Evolutionary conservation across 306 rosid genomes (phyloP), one percentile per base, ranked within the genome.

Genomic region (Luffa acutangula): DNA sequence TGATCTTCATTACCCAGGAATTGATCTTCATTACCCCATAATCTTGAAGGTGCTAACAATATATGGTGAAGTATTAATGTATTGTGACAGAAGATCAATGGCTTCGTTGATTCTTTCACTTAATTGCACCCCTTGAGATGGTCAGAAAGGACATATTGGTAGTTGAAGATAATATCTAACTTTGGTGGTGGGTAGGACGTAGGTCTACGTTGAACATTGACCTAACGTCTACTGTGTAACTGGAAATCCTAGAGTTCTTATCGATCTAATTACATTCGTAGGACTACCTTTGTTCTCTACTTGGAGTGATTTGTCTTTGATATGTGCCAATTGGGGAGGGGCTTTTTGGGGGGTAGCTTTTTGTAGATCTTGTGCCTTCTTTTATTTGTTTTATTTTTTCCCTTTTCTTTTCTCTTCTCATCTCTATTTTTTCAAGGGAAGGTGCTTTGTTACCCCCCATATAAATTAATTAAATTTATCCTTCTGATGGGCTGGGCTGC

Each of bases 401-500:
- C 31, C 31, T 25, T 25, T 25, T 25, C 31, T 25, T 25, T 25
- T 25, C 31, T 25, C 31, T 59, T 59, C 39, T 17, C 9, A 1
- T 5, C 58, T 53, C 21, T 21, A 7, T 53, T 17, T 53, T 53
- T 25, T 25, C 31, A 25, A 25, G 31, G 31, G 31, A 25, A 25
- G 31, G 9, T 53, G 58, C 58, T 53, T 15, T 52, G 57, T 52
- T 52, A 20, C n/a, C 18, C 15, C 17, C 14, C 0, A 37, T 25
- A 7, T 13, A 65, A 63, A 31, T 52, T 52, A 3, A 7, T 15
- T 7, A 65, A 39, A 4, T 78, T 78, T 78, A 31, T 51, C 48
- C 57, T 82, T 59, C 70, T 83, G 46, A 69, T 42, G 52, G 65
- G 58, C 20, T 57, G 77, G 58, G 52, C 48, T 80, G 20, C 63